These are phyloP conservation scores for Sugiyamaella sp. DNA, from an alignment of 1,139 yeast genomes.

Conservation along the genomic window DNA sequence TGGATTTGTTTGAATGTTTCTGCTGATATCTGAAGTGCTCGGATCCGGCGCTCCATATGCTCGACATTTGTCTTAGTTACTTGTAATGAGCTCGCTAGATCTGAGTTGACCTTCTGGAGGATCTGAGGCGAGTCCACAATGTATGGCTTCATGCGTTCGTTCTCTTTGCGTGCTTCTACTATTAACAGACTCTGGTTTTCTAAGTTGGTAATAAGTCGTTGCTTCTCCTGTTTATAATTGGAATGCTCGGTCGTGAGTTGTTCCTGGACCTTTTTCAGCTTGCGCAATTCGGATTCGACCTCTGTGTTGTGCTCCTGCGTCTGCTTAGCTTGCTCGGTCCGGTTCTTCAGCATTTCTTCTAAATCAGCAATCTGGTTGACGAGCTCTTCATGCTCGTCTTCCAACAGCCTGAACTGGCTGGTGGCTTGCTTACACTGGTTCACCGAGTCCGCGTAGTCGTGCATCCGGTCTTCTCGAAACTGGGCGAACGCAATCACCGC, in stretches of 20 bases:
- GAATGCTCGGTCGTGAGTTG: slow-evolving; percentile 65
- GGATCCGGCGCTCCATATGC: slow-evolving; percentile 52
- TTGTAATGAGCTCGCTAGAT: slow-evolving; percentile 54
- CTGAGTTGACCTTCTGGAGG: slow-evolving; percentile 57
- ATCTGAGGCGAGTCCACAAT: slow-evolving; percentile 64
- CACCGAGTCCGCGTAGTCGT: slow-evolving; percentile 66
- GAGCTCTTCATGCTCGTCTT: slow-evolving; percentile 51
- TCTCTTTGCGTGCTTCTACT: slow-evolving; percentile 59
- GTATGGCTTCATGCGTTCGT: slow-evolving; percentile 62
- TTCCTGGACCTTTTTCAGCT: slow-evolving; percentile 67
- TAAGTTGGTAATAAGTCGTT: slow-evolving; percentile 55
- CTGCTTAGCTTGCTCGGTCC: slow-evolving; percentile 47
- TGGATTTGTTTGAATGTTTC: slow-evolving; percentile 63
- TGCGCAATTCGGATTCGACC: slow-evolving; percentile 64
- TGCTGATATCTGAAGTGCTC: slow-evolving; percentile 57
- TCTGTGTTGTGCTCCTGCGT: slow-evolving; percentile 59
- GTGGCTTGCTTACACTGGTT: slow-evolving; percentile 42
- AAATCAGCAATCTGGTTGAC: slow-evolving; percentile 39
- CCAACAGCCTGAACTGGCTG: slow-evolving; percentile 45
- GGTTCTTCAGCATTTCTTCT: slow-evolving; percentile 33
- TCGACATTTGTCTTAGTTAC: slow-evolving; percentile 49
- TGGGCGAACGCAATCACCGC: slow-evolving; percentile 86
- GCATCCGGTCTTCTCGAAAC: slow-evolving; percentile 76
- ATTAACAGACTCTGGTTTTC: slow-evolving; percentile 59
- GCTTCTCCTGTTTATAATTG: slow-evolving; percentile 65